Conservation (phyloP, 2,329 filamentous ascomycete species). For the Fusarium haematococcum region DNA sequence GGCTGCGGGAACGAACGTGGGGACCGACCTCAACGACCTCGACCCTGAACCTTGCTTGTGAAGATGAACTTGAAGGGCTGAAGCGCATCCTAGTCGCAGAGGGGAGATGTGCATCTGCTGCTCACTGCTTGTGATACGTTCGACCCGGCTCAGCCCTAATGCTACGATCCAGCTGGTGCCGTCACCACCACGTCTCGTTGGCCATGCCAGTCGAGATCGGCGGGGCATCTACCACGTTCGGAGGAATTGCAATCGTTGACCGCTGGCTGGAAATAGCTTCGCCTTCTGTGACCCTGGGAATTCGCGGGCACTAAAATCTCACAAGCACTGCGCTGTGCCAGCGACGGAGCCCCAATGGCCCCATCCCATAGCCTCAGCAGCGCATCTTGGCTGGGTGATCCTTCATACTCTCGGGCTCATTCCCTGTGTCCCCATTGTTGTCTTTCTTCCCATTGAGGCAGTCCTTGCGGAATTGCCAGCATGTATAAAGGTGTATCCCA, state of each 20-base stretch:
- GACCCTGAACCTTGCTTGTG: not conserved
- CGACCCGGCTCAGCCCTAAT: not conserved
- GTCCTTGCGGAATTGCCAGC: not conserved
- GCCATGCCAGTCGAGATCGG: slow-evolving; percentile 4
- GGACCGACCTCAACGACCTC: not conserved
- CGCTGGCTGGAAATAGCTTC: slow-evolving; percentile 19
- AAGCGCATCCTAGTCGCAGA: not conserved
- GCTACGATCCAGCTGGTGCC: not conserved
- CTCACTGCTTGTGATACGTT: not conserved
- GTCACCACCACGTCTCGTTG: not conserved
- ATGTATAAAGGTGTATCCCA: slow-evolving; percentile 25
- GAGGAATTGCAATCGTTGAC: not conserved
- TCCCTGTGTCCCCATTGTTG: not conserved
- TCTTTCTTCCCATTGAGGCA: not conserved
- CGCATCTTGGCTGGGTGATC: slow-evolving; percentile 22
- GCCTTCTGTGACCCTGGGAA: slow-evolving; percentile 13
- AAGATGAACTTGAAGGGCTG: not conserved
- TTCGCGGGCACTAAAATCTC: slow-evolving; percentile 33
- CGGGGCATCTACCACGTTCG: not conserved
- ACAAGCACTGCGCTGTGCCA: slow-evolving; percentile 21
- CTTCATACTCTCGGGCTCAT: slow-evolving; percentile 13
- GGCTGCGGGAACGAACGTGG: not conserved
- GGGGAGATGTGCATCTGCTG: not conserved
- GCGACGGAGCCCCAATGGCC: not conserved
- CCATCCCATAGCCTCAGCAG: slow-evolving; percentile 25